These are phyloP conservation scores for Crithidia brevicula DNA, from an alignment of 208 protist genomes.

Conservation along the genomic window DNA sequence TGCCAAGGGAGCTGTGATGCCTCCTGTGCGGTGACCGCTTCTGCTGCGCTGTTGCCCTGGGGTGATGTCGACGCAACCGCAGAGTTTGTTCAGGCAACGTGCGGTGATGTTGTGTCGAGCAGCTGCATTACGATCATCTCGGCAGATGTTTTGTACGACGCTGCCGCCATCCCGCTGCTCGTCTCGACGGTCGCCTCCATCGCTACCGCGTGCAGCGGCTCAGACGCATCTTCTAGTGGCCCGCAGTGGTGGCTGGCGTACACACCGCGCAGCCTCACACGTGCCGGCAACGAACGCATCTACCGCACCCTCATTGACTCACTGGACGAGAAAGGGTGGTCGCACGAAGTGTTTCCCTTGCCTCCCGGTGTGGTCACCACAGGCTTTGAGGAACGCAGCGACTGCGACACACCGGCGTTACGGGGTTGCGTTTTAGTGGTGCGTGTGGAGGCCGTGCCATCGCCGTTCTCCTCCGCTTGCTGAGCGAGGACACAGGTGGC, in stretches of 20 bases:
- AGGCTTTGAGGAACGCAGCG: slow-evolving; percentile 19
- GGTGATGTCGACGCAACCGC: slow-evolving; percentile 9
- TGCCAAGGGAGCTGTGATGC: background rate
- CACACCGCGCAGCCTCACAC: slow-evolving; percentile 42
- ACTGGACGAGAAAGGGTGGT: slow-evolving; percentile 6
- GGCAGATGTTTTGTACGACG: slow-evolving; percentile 47
- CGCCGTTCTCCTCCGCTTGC: background rate
- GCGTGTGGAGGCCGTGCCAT: background rate
- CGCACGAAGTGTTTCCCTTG: slow-evolving; percentile 10
- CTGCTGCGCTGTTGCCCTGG: slow-evolving; percentile 29
- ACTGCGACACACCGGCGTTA: slow-evolving; percentile 15
- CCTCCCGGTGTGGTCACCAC: slow-evolving; percentile 11
- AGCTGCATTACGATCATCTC: slow-evolving; percentile 24
- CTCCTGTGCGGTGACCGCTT: background rate
- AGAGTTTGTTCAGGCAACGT: background rate
- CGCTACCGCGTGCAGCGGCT: background rate
- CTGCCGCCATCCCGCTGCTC: slow-evolving; percentile 34
- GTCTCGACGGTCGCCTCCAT: slow-evolving; percentile 27
- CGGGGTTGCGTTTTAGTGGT: slow-evolving; percentile 32
- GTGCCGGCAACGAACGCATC: slow-evolving; percentile 33
- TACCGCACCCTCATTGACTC: slow-evolving; percentile 22
- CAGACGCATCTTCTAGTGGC: background rate
- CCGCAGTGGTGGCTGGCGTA: slow-evolving; percentile 48
- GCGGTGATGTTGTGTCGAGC: background rate
- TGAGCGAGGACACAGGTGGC: too few relatives aligned